Base-by-base conservation (phyloP, 2,329 filamentous ascomycete genomes). In the Penicillium corylophilum region DNA sequence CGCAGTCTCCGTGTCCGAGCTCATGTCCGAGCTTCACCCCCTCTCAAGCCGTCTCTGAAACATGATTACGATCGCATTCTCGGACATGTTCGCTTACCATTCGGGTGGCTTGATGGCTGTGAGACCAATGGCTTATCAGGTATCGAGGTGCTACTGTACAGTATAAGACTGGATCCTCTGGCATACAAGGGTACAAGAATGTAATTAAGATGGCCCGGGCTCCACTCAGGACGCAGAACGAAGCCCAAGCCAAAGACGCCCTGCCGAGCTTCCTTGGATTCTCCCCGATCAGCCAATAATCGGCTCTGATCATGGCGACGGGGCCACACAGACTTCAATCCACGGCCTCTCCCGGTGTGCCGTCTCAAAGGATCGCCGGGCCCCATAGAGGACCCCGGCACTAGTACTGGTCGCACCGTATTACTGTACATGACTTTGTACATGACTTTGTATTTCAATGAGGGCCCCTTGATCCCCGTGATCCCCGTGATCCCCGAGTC, bases 301-400 rank as follows among this genome's bases (percentile, higher is more conserved):
- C 33, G 22, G 9, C 22, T 12, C 7, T 15, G 2, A 59, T 61
- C 55, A 28, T 0, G 4, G 41, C 18, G 48, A 54, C 46, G 51
- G 55, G 53, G 42, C 49, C 56, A 46, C 33, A 41, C 41, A 42
- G 31, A 20, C 13, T 43, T 39, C 46, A 50, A 52, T 52, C 42
- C 46, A 51, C 46, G 51, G 58, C 44, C 46, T 48, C 20, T 54
- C 51, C 58, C 51, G 46, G 49, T 31, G 44, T 56, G 50, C 53
- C 55, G 57, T 46, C 49, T 23, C 26, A 42, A 50, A 29, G 51
- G 55, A 58, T 58, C 53, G 53, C 40, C 55, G 33, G 52, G 43
- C 35, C 45, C 12, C 53, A 18, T 16, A 18, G 29, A 31, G 29
- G 28, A 23, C 20, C 50, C 44, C 46, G 29, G 38, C 41, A 3